Evolutionary conservation across 2,329 filamentous ascomycete genomes (phyloP), one percentile per base, ranked within the genome.

Genomic region (Epichloe sylvatica): DNA sequence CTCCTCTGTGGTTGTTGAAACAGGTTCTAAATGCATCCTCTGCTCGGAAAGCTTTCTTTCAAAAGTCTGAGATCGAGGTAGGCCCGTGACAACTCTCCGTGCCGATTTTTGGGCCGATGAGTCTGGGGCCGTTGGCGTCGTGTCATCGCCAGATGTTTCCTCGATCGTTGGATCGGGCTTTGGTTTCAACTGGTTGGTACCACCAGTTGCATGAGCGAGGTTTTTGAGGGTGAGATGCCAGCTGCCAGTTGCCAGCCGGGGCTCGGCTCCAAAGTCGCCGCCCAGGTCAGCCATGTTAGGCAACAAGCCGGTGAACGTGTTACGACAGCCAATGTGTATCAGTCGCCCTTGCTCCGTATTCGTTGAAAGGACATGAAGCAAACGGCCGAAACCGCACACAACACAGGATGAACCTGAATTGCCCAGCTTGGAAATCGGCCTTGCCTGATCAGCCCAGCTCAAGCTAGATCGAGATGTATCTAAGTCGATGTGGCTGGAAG

Each of bases 21-120:
- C 73, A 42, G 85, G 81, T 52, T 83, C 73, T 49, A 94, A 72
- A 59, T 81, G 83, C 57, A 85, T 80, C 57, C 88, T 77, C 54
- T 78, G 76, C 66, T 95, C 90, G 30, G 87, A 91, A 62, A 85
- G 78, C 64, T 91, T 87, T 58, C 89, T 79, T 65, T 82, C 84
- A 67, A 94, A 89, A 0, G 87, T 94, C 58, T 83, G 79, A 4
- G 81, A 73, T 45, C 87, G 78, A 38, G 88, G 86, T 37, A 95
- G 69, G 15, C 84, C 83, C 17, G 88, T 84, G 15, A 90, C 80
- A n/a, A 88, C 86, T 59, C 75, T 80, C 56, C 78, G 67, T 33
- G 70, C 30, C 19, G 21, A 8, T 17, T 38, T 21, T 3, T 49
- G n/a, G 7, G 21, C 3, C n/a, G 23, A 19, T 19, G 47, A 39